These are phyloP conservation scores for Agrostemma githago DNA, from an alignment of 148 eudicot species.

Conservation along the genomic window DNA sequence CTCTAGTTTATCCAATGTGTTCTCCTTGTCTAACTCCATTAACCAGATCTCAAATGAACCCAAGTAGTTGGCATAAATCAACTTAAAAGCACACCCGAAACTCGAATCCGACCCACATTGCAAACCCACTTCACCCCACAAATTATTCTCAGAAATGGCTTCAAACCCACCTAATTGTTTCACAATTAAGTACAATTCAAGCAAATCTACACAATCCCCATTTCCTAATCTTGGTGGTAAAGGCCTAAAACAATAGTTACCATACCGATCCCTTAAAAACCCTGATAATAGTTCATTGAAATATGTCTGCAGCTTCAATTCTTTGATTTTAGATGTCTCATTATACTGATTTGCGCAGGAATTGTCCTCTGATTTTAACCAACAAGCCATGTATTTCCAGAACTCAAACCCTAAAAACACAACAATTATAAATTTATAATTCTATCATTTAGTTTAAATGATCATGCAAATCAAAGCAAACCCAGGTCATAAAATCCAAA, in stretches of 20 bases:
- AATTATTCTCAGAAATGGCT: conserved; percentile 33
- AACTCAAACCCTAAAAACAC: conserved; percentile 48
- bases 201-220: conserved; percentile 57
- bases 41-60: conserved; percentile 34
- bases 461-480: background rate
- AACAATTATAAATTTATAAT: conserved; percentile 5
- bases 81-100: conserved; percentile 45
- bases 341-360: conserved; percentile 22
- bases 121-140: conserved; percentile 56
- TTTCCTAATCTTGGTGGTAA: conserved; percentile 58
- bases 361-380: conserved; percentile 38
- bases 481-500: conserved; percentile 7
- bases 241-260: conserved; percentile 35
- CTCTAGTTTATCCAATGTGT: conserved; percentile 31
- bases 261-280: conserved; percentile 30
- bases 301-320: conserved; percentile 22
- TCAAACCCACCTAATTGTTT: conserved; percentile 55
- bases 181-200: conserved; percentile 52
- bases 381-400: conserved; percentile 47
- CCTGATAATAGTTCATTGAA: conserved; percentile 31
- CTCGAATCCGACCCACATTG: conserved; percentile 43
- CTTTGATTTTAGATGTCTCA: conserved; percentile 11
- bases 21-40: conserved; percentile 9
- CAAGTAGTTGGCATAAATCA: conserved; percentile 56
- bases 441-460: background rate